Base-by-base conservation (phyloP, 2,329 filamentous ascomycete genomes). In the Trichophyton simii region DNA sequence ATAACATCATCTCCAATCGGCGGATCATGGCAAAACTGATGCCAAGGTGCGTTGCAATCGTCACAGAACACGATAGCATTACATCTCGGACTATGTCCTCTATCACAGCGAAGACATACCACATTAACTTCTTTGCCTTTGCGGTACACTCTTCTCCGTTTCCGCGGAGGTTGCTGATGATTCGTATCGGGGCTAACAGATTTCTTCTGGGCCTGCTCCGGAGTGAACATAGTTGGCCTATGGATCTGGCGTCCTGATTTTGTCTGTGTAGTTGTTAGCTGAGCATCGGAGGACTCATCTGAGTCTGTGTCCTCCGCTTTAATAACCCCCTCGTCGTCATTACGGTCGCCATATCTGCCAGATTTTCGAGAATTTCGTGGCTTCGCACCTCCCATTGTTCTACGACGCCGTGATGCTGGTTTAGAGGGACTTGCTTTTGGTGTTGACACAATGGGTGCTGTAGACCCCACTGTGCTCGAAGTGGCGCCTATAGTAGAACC, bases 61-160 rank as follows among this genome's bases (percentile, higher is more conserved):
- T 92, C 88, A 75, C 89, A 95, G 72, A 91, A 90, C 2, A 94
- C 88, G 70, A 95, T 91, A 74, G 86, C 83, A 74, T 94, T 94
- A 66, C 78, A 83, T n/a, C 78, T 72, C 2, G 87, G 86, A 68
- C 87, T 89, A 65, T 87, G 82, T 8, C 87, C 85, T 65, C 89
- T 80, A 60, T 85, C 81, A 73, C 89, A 95, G 65, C 83, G 80
- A 67, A 85, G 86, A 76, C 89, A 94, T 36, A 87, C 72, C 72
- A 75, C 73, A 61, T 72, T 74, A 11, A 71, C 67, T 58, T 75
- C 72, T 59, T 74, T 75, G 20, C 71, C 70, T 60, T 73, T 82
- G 65, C 73, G 77, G 65, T 73, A 69, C 64, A 69, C 76, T 68
- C 80, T 79, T 22, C 81, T 83, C 64, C 84, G 81, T 73, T 86